Evolutionary conservation across 202 grass and related monocot genomes (phyloP).

Genomic region (Eragrostis tef): DNA sequence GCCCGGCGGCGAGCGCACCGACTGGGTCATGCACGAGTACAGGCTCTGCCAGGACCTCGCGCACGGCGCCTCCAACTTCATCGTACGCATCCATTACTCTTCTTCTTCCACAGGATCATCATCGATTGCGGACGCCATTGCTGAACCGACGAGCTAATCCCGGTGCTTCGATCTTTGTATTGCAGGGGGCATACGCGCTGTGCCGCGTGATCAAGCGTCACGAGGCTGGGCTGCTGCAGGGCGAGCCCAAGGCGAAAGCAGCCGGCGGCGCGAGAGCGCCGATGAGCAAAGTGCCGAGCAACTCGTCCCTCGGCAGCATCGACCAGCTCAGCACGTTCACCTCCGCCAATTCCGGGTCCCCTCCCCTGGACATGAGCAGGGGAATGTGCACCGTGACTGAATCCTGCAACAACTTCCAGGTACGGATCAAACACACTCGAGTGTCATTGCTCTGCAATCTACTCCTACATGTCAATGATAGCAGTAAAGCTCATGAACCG

Average conservation of each 20-base stretch:
- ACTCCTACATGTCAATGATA: neutral
- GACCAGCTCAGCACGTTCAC: constrained; percentile 61
- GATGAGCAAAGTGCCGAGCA: constrained; percentile 55
- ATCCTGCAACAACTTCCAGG: constrained; percentile 23
- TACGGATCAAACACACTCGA: neutral
- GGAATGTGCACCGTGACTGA: constrained; percentile 6
- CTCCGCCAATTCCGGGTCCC: constrained; percentile 43
- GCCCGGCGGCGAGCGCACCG: constrained; percentile 84
- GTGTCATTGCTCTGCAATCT: too few relatives aligned
- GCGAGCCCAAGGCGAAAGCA: constrained; percentile 43
- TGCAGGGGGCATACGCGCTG: constrained; percentile 72
- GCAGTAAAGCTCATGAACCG: too few relatives aligned
- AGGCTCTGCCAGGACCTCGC: constrained; percentile 78
- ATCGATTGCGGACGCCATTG: neutral
- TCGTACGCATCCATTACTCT: constrained; percentile 29
- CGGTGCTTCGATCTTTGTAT: neutral
- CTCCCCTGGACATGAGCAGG: constrained; percentile 41
- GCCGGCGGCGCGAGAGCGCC: neutral
- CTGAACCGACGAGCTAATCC: neutral
- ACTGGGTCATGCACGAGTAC: constrained; percentile 99
- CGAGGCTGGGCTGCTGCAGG: constrained; percentile 50
- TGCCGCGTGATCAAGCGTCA: constrained; percentile 86
- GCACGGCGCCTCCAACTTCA: constrained; percentile 75
- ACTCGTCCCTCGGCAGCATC: constrained; percentile 49
- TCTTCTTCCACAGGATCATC: too few relatives aligned